Evolutionary conservation across 768 basidiomycete species (phyloP).

Genomic region (Obba rivulosa): DNA sequence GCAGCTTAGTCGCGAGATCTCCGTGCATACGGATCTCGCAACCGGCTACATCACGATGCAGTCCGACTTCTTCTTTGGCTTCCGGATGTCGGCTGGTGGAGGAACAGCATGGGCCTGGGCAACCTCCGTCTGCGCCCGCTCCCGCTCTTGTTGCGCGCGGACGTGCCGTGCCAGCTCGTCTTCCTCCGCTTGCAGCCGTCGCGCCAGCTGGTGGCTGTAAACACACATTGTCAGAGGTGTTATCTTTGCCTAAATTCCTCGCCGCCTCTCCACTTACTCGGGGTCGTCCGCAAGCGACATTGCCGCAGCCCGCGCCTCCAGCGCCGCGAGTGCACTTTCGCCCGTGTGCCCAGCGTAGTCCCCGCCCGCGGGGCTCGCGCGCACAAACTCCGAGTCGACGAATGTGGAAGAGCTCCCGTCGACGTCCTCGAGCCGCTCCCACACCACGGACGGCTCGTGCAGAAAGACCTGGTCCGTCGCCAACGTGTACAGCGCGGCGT

Average conservation of each 20-base stretch:
- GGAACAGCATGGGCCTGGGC: too few relatives aligned
- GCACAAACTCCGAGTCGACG: conserved; percentile 66
- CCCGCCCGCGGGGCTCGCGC: conserved; percentile 66
- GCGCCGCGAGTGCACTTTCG: conserved; percentile 49
- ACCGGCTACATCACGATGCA: conserved; percentile 52
- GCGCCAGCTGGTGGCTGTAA: conserved; percentile 60
- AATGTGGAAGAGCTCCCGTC: conserved; percentile 77
- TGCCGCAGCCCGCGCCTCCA: conserved; percentile 40
- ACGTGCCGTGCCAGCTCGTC: conserved; percentile 38
- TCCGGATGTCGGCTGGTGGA: conserved; percentile 14
- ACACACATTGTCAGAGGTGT: conserved; percentile 2
- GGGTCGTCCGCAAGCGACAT: conserved; percentile 39
- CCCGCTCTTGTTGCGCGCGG: conserved; percentile 28
- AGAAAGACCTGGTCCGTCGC: conserved; percentile 83
- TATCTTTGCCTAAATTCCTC: background rate
- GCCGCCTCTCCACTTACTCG: conserved; percentile 46
- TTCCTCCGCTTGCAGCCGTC: conserved; percentile 77
- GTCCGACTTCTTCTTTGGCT: conserved; percentile 36
- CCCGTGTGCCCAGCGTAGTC: conserved; percentile 74
- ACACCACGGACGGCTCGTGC: conserved; percentile 73
- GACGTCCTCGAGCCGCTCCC: conserved; percentile 88
- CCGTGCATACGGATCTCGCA: too few relatives aligned
- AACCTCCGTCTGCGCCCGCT: conserved; percentile 12
- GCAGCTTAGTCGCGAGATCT: too few relatives aligned
- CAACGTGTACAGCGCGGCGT: conserved; percentile 65